A percentile compares a stretch with the other conserved stretches of the same genome.
Evolutionary conservation across 257 asterid species (phyloP).

Genomic region (Nicotiana obtusifolia): DNA sequence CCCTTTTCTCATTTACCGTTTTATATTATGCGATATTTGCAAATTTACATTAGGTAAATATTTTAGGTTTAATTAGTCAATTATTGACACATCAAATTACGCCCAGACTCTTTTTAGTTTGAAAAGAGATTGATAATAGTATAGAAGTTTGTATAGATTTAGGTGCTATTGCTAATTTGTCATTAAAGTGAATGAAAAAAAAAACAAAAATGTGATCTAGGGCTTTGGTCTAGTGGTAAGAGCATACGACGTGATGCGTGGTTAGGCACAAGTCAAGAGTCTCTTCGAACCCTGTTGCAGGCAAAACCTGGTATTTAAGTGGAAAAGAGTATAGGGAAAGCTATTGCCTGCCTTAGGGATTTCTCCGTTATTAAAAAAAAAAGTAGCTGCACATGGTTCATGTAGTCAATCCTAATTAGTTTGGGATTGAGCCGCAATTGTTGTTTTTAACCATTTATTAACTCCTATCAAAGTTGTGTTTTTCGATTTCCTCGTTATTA

Average conservation of each 20-base stretch:
- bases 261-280: too few species aligned
- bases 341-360: too few species aligned
- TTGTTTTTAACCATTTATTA: background rate
- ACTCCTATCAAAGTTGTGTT: background rate
- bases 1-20: background rate
- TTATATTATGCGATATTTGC: background rate
- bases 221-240: too few species aligned
- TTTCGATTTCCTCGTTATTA: background rate
- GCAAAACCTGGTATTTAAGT: too few species aligned
- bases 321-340: too few species aligned
- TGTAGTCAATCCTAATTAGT: background rate
- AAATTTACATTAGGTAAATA: background rate
- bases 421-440: background rate
- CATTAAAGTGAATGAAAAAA: background rate
- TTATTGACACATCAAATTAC: background rate
- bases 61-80: background rate
- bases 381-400: background rate
- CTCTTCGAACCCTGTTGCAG: too few species aligned
- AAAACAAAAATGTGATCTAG: too few species aligned
- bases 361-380: background rate
- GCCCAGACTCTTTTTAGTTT: background rate
- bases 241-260: too few species aligned
- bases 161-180: background rate
- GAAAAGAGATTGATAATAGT: background rate
- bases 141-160: background rate